These are phyloP conservation scores for Calycina marina DNA, from an alignment of 2,329 filamentous ascomycete genomes.

Conservation along the genomic window DNA sequence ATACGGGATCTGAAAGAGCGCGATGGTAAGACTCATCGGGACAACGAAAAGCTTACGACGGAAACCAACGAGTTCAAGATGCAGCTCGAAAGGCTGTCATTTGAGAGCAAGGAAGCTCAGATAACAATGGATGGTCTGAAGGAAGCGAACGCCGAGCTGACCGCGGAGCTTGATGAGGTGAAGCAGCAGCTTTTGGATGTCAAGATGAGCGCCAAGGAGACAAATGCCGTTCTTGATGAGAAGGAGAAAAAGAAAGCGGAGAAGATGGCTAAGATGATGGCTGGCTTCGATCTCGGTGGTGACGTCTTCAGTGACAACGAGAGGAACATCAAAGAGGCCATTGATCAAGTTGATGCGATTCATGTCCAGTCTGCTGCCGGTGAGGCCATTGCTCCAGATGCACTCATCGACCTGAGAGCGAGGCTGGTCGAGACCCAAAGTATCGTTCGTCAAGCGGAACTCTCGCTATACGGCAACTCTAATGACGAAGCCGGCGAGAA, in stretches of 20 bases:
- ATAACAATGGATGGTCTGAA: slow-evolving; percentile 98
- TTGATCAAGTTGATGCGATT: slow-evolving; percentile 68
- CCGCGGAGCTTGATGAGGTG: slow-evolving; percentile 79
- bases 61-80: slow-evolving; percentile 91
- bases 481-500: slow-evolving; percentile 50
- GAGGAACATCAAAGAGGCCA: slow-evolving; percentile 65
- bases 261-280: slow-evolving; percentile 99
- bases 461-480: slow-evolving; percentile 61
- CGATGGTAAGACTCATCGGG: slow-evolving; percentile 66
- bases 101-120: slow-evolving; percentile 89
- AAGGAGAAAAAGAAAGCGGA: slow-evolving; percentile 99
- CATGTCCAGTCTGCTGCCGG: slow-evolving; percentile 64
- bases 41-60: slow-evolving; percentile 73
- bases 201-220: slow-evolving; percentile 93
- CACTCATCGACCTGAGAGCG: slow-evolving; percentile 61
- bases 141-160: slow-evolving; percentile 89
- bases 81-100: slow-evolving; percentile 89
- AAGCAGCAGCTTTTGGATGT: slow-evolving; percentile 94
- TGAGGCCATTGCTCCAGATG: slow-evolving; percentile 67
- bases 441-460: slow-evolving; percentile 81
- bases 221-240: slow-evolving; percentile 76
- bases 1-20: slow-evolving; percentile 74
- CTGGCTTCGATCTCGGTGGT: slow-evolving; percentile 84
- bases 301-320: slow-evolving; percentile 94
- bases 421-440: slow-evolving; percentile 81